Evolutionary conservation across 176 grass and related monocot genomes (phyloP).

Genomic region (Musa troglodytarum): DNA sequence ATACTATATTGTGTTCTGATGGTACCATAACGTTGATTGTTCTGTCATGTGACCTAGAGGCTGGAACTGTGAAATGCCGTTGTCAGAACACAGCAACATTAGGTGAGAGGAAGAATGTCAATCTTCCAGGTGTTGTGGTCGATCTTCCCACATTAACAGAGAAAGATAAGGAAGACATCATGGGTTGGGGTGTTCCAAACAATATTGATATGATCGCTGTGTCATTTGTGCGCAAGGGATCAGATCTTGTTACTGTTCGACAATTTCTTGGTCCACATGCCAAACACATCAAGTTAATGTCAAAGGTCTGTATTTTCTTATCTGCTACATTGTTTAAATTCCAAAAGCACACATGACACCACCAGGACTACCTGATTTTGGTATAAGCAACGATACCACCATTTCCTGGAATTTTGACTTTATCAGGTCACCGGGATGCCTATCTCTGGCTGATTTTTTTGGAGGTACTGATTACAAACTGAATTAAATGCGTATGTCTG

Average conservation of each 20-base stretch:
- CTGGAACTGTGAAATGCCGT: conserved; percentile 17
- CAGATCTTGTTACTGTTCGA: conserved; percentile 17
- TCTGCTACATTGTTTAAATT: not conserved
- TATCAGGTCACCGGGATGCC: not conserved
- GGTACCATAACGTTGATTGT: conserved; percentile 10
- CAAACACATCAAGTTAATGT: conserved; percentile 11
- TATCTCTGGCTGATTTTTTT: not conserved
- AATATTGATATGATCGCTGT: conserved; percentile 16
- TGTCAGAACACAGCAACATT: conserved; percentile 14
- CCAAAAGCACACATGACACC: not conserved
- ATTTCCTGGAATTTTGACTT: not conserved
- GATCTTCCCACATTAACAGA: conserved; percentile 16
- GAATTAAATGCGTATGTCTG: not conserved
- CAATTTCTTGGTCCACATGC: conserved; percentile 11
- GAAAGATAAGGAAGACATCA: conserved; percentile 14
- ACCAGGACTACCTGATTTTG: not conserved
- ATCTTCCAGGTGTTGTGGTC: conserved; percentile 12
- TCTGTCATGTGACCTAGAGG: conserved; percentile 9
- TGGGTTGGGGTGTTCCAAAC: conserved; percentile 17
- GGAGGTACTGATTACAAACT: not conserved
- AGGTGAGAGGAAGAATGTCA: conserved; percentile 20
- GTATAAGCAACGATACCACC: too few species aligned
- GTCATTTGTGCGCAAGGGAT: conserved; percentile 19
- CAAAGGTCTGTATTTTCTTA: conserved; percentile 4
- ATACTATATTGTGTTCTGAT: conserved; percentile 12